These are phyloP conservation scores for Cytospora chrysosperma DNA, from an alignment of 2,329 filamentous ascomycete genomes.

Conservation along the genomic window DNA sequence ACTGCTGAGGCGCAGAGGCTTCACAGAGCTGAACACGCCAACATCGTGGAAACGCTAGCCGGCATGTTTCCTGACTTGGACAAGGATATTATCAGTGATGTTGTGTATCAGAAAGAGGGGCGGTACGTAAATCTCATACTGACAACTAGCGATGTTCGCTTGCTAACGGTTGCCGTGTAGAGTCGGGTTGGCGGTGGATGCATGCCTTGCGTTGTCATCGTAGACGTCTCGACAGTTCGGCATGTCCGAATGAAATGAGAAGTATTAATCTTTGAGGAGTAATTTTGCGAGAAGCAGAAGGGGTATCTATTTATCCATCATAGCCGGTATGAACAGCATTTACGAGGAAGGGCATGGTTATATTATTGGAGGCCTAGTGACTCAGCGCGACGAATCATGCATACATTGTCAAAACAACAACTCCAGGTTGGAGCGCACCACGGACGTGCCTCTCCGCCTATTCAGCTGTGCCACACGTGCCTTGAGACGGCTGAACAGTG, in stretches of 20 bases:
- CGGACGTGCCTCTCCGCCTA: no score
- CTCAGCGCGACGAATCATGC: no score
- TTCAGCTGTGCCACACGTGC: no score
- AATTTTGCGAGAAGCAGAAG: background rate
- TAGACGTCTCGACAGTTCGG: constrained; percentile 27
- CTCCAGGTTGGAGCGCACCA: no score
- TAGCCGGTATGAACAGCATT: constrained; percentile 10
- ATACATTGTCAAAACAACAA: no score
- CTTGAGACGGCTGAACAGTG: no score
- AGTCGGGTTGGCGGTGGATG: constrained; percentile 82
- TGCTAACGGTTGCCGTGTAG: constrained; percentile 43
- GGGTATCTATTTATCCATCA: constrained; percentile 10
- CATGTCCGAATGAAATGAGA: background rate
- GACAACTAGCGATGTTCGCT: background rate
- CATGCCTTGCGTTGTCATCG: constrained; percentile 69
- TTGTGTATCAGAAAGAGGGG: constrained; percentile 93
- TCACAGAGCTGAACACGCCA: constrained; percentile 79
- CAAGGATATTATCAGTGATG: constrained; percentile 91
- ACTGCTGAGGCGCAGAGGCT: constrained; percentile 82
- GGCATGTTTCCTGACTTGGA: constrained; percentile 98
- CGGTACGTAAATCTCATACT: constrained; percentile 60
- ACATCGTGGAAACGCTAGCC: constrained; percentile 88
- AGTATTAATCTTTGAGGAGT: background rate
- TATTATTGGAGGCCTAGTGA: no score
- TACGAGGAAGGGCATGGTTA: background rate